Percentiles rank a stretch among this genome's conserved stretches.
Evolutionary conservation across 495 filamentous ascomycete species (phyloP).

Genomic region (Tuber calosporum): DNA sequence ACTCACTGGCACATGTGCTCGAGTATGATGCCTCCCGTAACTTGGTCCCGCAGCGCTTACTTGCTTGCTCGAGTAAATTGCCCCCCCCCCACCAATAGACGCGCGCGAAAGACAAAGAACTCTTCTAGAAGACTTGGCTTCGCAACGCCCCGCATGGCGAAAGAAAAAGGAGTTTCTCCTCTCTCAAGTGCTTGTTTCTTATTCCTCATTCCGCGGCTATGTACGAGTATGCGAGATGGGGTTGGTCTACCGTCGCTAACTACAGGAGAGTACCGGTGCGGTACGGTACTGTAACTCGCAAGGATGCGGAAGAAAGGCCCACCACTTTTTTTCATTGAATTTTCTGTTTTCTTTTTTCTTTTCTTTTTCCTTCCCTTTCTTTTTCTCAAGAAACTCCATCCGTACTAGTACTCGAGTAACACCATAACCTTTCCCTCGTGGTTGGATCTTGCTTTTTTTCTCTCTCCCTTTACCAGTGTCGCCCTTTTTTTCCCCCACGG

Average conservation of each 20-base stretch:
- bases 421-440: background rate
- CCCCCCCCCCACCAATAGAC: background rate
- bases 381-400: background rate
- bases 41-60: background rate
- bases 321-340: no score
- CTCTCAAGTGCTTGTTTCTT: background rate
- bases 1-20: no score
- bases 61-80: background rate
- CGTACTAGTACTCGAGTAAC: background rate
- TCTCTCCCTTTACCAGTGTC: no score
- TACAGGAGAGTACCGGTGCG: no score
- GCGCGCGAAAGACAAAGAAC: background rate
- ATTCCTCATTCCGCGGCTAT: background rate
- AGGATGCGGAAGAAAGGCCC: background rate
- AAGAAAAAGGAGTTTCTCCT: background rate
- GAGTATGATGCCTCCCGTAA: no score
- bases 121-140: background rate
- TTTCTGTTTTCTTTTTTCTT: no score
- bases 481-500: background rate
- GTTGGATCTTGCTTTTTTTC: background rate
- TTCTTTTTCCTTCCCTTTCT: background rate
- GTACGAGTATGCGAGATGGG: constrained; percentile 1
- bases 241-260: background rate
- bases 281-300: no score
- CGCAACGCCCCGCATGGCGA: background rate